These are phyloP conservation scores for Pythium aphanidermatum DNA, from an alignment of 352 stramenopile genomes.

Conservation along the genomic window DNA sequence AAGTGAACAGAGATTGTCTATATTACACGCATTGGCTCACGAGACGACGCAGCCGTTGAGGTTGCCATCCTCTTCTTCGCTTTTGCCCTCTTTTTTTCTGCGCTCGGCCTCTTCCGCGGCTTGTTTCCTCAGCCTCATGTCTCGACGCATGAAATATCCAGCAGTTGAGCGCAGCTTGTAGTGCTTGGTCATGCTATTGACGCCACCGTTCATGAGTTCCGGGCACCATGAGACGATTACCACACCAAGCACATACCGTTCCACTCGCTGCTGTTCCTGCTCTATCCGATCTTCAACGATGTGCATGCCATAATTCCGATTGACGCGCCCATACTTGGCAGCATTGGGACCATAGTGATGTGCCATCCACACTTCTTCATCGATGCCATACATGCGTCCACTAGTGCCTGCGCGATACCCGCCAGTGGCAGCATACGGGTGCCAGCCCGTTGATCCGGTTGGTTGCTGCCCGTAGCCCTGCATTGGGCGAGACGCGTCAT, in stretches of 20 bases:
- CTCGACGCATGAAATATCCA: constrained; percentile 70
- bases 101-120: constrained; percentile 34
- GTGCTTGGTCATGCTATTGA: constrained; percentile 44
- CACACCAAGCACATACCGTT: constrained; percentile 32
- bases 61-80: constrained; percentile 8
- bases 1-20: constrained; percentile 5
- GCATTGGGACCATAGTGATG: constrained; percentile 72
- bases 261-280: constrained; percentile 57
- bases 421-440: constrained; percentile 50
- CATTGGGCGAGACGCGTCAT: constrained; percentile 44
- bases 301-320: constrained; percentile 66
- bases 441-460: constrained; percentile 33
- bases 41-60: constrained; percentile 29
- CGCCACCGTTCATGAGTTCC: background rate
- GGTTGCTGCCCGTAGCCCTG: constrained; percentile 38
- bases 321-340: constrained; percentile 30
- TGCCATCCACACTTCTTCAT: constrained; percentile 80
- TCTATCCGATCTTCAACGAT: constrained; percentile 68
- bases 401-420: constrained; percentile 19
- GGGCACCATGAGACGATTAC: background rate
- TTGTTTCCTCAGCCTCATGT: constrained; percentile 52
- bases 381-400: constrained; percentile 52
- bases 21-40: too few relatives aligned
- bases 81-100: constrained; percentile 19
- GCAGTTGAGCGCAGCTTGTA: constrained; percentile 62